Percentiles rank a stretch among this genome's conserved stretches.
These are phyloP conservation scores for Nakaseomyces glabratus DNA, from an alignment of 1,139 yeast genomes.

Conservation along the genomic window DNA sequence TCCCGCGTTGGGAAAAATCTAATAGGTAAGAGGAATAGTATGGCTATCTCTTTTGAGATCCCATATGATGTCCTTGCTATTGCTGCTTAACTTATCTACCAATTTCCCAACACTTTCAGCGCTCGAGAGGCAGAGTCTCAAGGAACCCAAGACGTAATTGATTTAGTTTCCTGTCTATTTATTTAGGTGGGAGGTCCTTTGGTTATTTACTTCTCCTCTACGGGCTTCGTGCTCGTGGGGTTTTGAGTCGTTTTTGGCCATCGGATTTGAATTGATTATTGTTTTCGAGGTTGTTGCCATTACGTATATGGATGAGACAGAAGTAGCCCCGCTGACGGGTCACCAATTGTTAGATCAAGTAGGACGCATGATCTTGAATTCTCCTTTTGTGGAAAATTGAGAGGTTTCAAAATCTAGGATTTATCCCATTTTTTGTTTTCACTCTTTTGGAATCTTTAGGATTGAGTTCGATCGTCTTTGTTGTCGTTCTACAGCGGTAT, in stretches of 20 bases:
- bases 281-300: constrained; percentile 30
- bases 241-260: constrained; percentile 42
- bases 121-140: constrained; percentile 49
- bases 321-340: constrained; percentile 83
- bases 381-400: constrained; percentile 30
- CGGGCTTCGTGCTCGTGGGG: constrained; percentile 48
- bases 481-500: constrained; percentile 49
- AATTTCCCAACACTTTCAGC: constrained; percentile 50
- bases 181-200: constrained; percentile 5
- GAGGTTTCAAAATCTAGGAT: not conserved
- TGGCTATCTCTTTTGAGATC: constrained; percentile 21
- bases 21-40: constrained; percentile 22
- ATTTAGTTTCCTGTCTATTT: constrained; percentile 7
- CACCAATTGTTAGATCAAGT: constrained; percentile 43
- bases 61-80: constrained; percentile 23
- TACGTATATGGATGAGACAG: constrained; percentile 45
- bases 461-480: constrained; percentile 49
- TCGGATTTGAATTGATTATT: constrained; percentile 23
- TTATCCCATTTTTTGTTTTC: no score
- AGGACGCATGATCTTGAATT: constrained; percentile 52
- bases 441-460: constrained; percentile 9
- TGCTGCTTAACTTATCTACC: constrained; percentile 27
- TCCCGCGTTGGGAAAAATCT: constrained; percentile 39
- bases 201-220: constrained; percentile 29
- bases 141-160: constrained; percentile 19